Conservation (phyloP, 148 eudicot species). For the Polygonum maritimum region DNA sequence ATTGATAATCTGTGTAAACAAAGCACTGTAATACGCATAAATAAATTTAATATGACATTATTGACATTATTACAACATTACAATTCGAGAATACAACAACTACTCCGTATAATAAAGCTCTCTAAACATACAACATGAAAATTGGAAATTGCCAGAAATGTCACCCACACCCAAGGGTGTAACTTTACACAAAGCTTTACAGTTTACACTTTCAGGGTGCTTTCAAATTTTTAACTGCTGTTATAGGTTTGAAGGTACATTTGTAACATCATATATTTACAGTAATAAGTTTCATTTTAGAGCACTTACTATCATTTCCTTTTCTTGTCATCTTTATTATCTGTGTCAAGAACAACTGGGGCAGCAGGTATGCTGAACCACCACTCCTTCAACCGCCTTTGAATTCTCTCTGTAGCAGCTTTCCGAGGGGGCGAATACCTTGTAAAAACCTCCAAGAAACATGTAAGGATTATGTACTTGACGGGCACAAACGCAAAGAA, state of each 20-base stretch:
- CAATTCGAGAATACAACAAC: neutral
- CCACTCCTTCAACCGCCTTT: conserved; percentile 78
- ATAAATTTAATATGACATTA: neutral
- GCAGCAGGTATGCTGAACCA: conserved; percentile 98
- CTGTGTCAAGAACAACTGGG: conserved; percentile 65
- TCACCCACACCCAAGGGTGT: neutral
- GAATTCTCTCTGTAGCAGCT: conserved; percentile 60
- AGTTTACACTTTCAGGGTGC: neutral
- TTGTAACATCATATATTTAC: conserved; percentile 10
- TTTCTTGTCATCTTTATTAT: conserved; percentile 63
- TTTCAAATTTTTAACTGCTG: neutral
- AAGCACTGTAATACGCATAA: neutral
- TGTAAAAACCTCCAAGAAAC: conserved; percentile 55
- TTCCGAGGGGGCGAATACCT: conserved; percentile 70
- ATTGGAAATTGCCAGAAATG: neutral
- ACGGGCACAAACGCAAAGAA: conserved; percentile 44
- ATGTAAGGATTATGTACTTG: conserved; percentile 43
- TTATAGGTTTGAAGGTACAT: neutral
- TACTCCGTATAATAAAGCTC: neutral
- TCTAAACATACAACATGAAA: neutral
- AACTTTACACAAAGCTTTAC: neutral
- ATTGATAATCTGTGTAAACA: no score
- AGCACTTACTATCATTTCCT: conserved; percentile 19
- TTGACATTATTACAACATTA: neutral
- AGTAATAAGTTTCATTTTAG: neutral